A percentile compares a stretch with the other conserved stretches of the same genome.
Conservation (phyloP, 2,329 filamentous ascomycete species). For the Calycina herbarum region DNA sequence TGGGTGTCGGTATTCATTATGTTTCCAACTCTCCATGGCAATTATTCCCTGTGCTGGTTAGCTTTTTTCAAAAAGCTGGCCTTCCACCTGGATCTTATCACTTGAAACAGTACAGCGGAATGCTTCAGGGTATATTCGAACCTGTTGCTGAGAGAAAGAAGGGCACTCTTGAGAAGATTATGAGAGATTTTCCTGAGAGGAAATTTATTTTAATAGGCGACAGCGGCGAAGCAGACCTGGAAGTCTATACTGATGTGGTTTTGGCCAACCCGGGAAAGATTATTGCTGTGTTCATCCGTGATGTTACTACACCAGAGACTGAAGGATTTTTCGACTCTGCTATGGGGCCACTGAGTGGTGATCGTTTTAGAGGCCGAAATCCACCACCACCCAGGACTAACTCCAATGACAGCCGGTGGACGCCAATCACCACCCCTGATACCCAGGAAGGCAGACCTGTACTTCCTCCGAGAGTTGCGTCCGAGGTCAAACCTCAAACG, state of each 20-base stretch:
- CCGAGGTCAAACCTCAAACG: conserved; percentile 37
- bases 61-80: conserved; percentile 77
- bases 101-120: conserved; percentile 92
- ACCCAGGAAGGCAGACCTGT: conserved; percentile 3
- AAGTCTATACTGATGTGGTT: conserved; percentile 95
- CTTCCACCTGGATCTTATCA: conserved; percentile 89
- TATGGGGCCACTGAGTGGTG: conserved; percentile 34
- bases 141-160: conserved; percentile 95
- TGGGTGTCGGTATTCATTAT: conserved; percentile 90
- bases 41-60: conserved; percentile 83
- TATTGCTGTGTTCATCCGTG: conserved; percentile 84
- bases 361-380: conserved; percentile 23
- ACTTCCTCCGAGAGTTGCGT: conserved; percentile 20
- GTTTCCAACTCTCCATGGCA: conserved; percentile 99
- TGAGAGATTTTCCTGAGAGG: conserved; percentile 85
- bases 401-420: conserved; percentile 26
- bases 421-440: conserved; percentile 14
- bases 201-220: conserved; percentile 92
- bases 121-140: conserved; percentile 97
- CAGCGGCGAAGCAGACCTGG: conserved; percentile 93
- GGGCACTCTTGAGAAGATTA: conserved; percentile 78
- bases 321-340: conserved; percentile 72
- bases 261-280: conserved; percentile 80
- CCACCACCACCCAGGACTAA: conserved; percentile 17
- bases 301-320: conserved; percentile 80